Percentiles rank a stretch among this genome's conserved stretches.
These are phyloP conservation scores for Populus pruinosa DNA, from an alignment of 345 rosid genomes.

Conservation along the genomic window DNA sequence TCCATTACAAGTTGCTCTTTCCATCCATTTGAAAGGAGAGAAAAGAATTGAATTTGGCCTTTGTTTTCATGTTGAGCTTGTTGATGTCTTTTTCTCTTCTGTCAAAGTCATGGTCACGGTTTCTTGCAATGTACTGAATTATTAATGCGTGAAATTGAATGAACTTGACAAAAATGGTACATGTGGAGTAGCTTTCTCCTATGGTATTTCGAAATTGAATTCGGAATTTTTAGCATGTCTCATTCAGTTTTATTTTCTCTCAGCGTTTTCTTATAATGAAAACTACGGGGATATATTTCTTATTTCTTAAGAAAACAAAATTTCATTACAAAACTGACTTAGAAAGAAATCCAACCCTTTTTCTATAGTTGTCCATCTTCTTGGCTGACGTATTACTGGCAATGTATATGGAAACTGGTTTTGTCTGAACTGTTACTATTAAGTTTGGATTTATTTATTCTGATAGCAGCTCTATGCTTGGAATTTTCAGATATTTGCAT, in stretches of 20 bases:
- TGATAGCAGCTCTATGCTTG: constrained; percentile 8
- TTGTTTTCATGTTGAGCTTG: not conserved
- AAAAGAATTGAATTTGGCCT: not conserved
- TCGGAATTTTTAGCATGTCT: too few species aligned
- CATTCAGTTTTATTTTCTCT: not conserved
- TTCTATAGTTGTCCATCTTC: not conserved
- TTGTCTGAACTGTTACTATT: not conserved
- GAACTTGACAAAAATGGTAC: too few species aligned
- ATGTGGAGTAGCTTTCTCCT: too few species aligned
- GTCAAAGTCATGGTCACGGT: not conserved
- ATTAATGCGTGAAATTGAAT: too few species aligned
- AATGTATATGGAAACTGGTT: not conserved
- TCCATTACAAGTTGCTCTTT: too few species aligned
- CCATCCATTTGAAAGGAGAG: too few species aligned
- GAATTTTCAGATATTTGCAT: constrained; percentile 54
- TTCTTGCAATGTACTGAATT: not conserved
- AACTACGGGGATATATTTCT: too few species aligned
- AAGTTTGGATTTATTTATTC: not conserved
- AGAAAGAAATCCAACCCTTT: not conserved
- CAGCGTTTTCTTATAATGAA: too few species aligned
- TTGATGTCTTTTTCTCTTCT: not conserved
- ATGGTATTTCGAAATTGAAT: too few species aligned
- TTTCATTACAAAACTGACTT: too few species aligned
- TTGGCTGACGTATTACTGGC: not conserved
- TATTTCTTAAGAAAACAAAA: too few species aligned